Base-by-base conservation (phyloP, 148 eudicot species). In the Vaccinium corymbosum region DNA sequence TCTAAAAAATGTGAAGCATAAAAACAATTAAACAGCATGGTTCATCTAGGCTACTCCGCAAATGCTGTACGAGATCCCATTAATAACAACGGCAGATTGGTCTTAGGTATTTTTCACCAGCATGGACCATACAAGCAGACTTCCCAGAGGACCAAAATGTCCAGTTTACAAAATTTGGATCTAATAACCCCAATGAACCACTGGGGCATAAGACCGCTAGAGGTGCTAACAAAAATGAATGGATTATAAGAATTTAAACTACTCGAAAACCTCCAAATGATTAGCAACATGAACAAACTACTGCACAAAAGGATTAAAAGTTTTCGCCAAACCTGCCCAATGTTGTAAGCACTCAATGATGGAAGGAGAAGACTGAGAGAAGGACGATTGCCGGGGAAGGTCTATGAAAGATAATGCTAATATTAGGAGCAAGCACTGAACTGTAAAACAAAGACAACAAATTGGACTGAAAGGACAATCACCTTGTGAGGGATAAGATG, bases 371-470 rank as follows among this genome's bases (percentile, higher is more conserved):
- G 91, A 89, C 99, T 93, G 83, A 97, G 68, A 78, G 99, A 97
- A 78, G 99, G 99, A 61, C 99, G 98, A 89, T 97, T 97, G 79
- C 99, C 99, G 12, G 96, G 83, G 90, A 97, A 97, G 66, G 97
- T 97, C 99, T 97, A 95, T 72, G 79, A 72, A 86, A 83, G 57
- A 66, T 14, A 53, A 79, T 81, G 12, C 29, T 85, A 88, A 2
- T 25, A 52, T 61, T 71, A 82, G 50, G 78, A 51, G 14, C 56
- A 68, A 29, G 32, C 75, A 78, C 29, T 59, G 74, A 84, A 76
- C 73, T 52, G 48, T 48, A 76, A 68, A 68, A 20, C 78, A 29
- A 81, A 70, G 79, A 80, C 22, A 62, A 19, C 50, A 19, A 9
- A 16, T 20, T 32, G 53, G 80, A 52, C 17, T 50, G 56, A 56